phyloP scores from a whole-genome alignment of 345 rosid genomes.

The Atalantia buxifolia region DNA sequence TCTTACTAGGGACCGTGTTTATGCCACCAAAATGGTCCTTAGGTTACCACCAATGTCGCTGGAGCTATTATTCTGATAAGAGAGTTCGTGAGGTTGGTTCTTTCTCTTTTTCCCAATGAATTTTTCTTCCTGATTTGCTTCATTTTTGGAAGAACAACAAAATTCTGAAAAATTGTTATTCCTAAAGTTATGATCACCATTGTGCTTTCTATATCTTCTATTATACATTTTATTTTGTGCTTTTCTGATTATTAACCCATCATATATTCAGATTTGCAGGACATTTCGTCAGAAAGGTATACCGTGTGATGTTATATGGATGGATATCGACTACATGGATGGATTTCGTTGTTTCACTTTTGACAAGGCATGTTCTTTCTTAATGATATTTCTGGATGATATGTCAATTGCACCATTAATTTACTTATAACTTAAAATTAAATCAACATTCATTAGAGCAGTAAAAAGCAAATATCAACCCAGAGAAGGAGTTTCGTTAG shows the following conservation, averaged over 20 bases:
- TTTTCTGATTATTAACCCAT: conserved; percentile 14
- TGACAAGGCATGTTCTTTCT: conserved; percentile 56
- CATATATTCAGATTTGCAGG: conserved; percentile 48
- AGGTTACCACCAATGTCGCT: conserved; percentile 95
- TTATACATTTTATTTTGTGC: neutral
- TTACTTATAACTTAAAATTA: too few relatives aligned
- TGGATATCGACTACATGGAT: conserved; percentile 99
- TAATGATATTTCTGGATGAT: conserved; percentile 1
- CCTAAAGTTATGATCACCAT: neutral
- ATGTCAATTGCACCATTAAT: neutral
- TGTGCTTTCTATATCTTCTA: neutral
- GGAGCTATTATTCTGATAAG: conserved; percentile 81
- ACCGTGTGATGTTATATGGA: conserved; percentile 93
- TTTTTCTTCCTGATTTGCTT: neutral
- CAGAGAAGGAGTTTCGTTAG: neutral
- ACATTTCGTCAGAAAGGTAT: conserved; percentile 78
- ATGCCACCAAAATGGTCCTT: conserved; percentile 98
- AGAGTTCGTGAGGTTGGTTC: conserved; percentile 88
- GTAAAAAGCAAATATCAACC: neutral
- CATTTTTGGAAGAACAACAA: neutral
- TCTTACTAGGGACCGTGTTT: conserved; percentile 62
- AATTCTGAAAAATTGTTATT: neutral
- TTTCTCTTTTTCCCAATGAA: neutral
- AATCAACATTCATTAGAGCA: neutral
- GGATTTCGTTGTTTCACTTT: conserved; percentile 96